Evolutionary conservation across 768 basidiomycete species (phyloP).

Genomic region (Hygrophorus russula): DNA sequence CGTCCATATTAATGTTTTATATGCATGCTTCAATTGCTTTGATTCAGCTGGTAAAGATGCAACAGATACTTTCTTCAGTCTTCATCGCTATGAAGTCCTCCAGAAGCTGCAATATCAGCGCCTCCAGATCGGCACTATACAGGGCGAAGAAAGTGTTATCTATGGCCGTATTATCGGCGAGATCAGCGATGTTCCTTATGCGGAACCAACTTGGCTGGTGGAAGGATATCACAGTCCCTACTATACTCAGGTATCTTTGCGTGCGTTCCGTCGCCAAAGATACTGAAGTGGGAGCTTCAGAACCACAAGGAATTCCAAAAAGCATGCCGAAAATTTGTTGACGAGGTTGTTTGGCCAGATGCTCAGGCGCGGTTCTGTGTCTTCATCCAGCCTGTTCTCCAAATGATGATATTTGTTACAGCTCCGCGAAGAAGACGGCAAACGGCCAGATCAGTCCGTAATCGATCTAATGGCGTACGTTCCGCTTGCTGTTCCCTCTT

Average conservation of each 20-base stretch:
- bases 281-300: constrained; percentile 17
- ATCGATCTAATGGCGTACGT: constrained; percentile 62
- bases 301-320: constrained; percentile 47
- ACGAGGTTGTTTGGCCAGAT: constrained; percentile 52
- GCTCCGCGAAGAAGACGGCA: constrained; percentile 81
- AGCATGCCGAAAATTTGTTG: constrained; percentile 58
- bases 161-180: constrained; percentile 70
- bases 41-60: constrained; percentile 69
- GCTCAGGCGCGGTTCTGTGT: constrained; percentile 26
- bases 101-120: constrained; percentile 62
- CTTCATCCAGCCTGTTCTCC: no score
- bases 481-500: background rate
- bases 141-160: constrained; percentile 41
- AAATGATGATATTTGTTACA: constrained; percentile 20
- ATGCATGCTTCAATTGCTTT: background rate
- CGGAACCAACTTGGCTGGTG: constrained; percentile 70
- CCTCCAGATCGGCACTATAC: constrained; percentile 63
- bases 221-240: constrained; percentile 60
- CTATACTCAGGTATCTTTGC: constrained; percentile 51
- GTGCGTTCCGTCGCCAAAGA: constrained; percentile 31
- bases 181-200: constrained; percentile 73
- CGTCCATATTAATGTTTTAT: background rate
- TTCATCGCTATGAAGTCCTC: constrained; percentile 82
- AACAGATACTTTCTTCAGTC: constrained; percentile 79
- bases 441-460: constrained; percentile 67